Evolutionary conservation across 371 early-diverging fungal species (phyloP).

Genomic region (Mucor lusitanicus): DNA sequence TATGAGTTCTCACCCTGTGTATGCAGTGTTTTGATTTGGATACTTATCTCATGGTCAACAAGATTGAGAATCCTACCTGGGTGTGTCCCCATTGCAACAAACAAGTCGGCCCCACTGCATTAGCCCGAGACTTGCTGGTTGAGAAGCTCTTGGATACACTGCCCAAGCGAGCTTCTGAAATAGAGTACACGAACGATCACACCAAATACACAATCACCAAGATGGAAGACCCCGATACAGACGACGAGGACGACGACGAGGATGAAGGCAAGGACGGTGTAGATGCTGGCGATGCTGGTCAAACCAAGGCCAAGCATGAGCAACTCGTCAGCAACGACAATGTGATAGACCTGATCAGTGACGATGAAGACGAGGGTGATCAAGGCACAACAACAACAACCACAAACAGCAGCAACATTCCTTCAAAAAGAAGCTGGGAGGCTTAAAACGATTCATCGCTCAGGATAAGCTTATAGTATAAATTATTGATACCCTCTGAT

Average conservation of each 20-base stretch:
- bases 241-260: slow-evolving; percentile 23
- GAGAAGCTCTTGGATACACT: slow-evolving; percentile 23
- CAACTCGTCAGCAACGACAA: not conserved
- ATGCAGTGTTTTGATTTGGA: slow-evolving; percentile 44
- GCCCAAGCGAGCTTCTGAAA: slow-evolving; percentile 26
- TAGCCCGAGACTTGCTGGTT: slow-evolving; percentile 32
- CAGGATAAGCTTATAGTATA: not conserved
- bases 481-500: not conserved
- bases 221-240: slow-evolving; percentile 28
- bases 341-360: slow-evolving; percentile 39
- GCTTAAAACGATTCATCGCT: not conserved
- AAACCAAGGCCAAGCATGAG: not conserved
- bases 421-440: slow-evolving; percentile 4
- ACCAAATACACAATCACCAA: slow-evolving; percentile 21
- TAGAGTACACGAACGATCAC: slow-evolving; percentile 28
- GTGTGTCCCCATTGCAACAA: slow-evolving; percentile 42
- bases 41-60: slow-evolving; percentile 30
- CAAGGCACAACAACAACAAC: not conserved
- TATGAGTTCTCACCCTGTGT: too few relatives aligned
- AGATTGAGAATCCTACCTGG: slow-evolving; percentile 22
- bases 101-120: slow-evolving; percentile 12
- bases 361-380: slow-evolving; percentile 14
- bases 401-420: not conserved
- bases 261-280: not conserved
- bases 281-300: not conserved